These are phyloP conservation scores for Salix udensis DNA, from an alignment of 345 rosid genomes.

Conservation along the genomic window DNA sequence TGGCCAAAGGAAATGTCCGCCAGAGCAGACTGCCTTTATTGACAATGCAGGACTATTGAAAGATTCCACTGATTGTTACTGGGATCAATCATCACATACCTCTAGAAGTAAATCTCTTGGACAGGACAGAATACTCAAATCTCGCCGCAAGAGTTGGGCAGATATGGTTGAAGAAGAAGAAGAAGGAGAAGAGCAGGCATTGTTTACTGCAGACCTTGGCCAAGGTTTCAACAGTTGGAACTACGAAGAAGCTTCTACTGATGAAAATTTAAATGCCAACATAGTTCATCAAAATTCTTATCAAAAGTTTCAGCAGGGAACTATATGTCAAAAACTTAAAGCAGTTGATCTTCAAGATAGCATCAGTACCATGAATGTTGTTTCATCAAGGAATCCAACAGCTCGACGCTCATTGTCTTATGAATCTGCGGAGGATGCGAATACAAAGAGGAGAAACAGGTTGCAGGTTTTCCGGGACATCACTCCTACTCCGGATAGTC, in stretches of 20 bases:
- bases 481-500: constrained; percentile 41
- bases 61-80: no score
- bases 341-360: constrained; percentile 23
- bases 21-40: no score
- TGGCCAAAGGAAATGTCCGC: background rate
- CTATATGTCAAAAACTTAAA: constrained; percentile 24
- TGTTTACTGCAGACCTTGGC: no score
- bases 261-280: constrained; percentile 48
- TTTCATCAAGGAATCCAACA: constrained; percentile 13
- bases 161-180: constrained; percentile 84
- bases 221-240: constrained; percentile 5
- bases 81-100: background rate
- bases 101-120: background rate
- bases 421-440: constrained; percentile 10
- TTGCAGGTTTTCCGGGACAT: constrained; percentile 57
- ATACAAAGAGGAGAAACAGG: constrained; percentile 27
- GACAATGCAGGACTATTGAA: no score
- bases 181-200: constrained; percentile 17
- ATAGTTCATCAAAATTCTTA: constrained; percentile 19
- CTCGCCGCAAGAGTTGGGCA: constrained; percentile 61
- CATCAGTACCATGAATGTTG: background rate
- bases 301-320: constrained; percentile 19
- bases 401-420: constrained; percentile 34
- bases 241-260: constrained; percentile 21
- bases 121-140: background rate